A percentile compares a stretch with the other conserved stretches of the same genome.
Conservation (phyloP, 116 monocot species). For the Dioscorea cayenensis region DNA sequence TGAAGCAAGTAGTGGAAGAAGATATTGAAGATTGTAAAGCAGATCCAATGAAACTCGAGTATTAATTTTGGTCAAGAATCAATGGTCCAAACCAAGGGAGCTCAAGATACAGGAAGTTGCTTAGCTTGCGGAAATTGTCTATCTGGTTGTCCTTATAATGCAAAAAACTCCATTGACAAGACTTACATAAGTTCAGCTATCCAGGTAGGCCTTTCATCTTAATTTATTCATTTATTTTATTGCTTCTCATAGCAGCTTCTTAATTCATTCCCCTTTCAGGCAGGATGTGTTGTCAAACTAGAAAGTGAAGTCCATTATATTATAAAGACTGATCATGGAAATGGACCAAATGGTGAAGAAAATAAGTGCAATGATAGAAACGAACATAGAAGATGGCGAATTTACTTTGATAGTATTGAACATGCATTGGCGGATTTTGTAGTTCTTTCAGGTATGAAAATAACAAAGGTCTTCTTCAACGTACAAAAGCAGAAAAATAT, state of each 20-base stretch:
- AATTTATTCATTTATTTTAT: background rate
- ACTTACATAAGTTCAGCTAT: slow-evolving; percentile 27
- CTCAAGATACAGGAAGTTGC: slow-evolving; percentile 12
- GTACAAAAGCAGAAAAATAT: background rate
- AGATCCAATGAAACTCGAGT: slow-evolving; percentile 26
- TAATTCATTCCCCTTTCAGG: slow-evolving; percentile 2
- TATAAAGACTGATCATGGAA: slow-evolving; percentile 7
- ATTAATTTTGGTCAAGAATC: slow-evolving; percentile 20
- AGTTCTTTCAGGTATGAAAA: slow-evolving; percentile 24
- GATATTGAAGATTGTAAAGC: slow-evolving; percentile 26
- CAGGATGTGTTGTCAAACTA: slow-evolving; percentile 28
- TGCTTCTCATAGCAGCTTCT: background rate
- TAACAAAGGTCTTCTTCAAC: background rate
- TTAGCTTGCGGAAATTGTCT: slow-evolving; percentile 37
- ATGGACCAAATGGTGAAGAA: slow-evolving; percentile 7
- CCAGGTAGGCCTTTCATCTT: slow-evolving; percentile 6
- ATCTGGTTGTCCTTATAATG: slow-evolving; percentile 40
- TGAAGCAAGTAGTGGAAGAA: slow-evolving; percentile 16
- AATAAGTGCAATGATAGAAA: background rate
- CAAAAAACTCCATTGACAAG: slow-evolving; percentile 36
- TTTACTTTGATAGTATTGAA: slow-evolving; percentile 27
- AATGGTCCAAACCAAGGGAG: background rate
- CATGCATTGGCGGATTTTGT: slow-evolving; percentile 28
- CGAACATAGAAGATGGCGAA: slow-evolving; percentile 17
- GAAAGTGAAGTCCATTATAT: slow-evolving; percentile 19